phyloP scores from a whole-genome alignment of 371 early-diverging fungal species.

The Mucor plumbeus region DNA sequence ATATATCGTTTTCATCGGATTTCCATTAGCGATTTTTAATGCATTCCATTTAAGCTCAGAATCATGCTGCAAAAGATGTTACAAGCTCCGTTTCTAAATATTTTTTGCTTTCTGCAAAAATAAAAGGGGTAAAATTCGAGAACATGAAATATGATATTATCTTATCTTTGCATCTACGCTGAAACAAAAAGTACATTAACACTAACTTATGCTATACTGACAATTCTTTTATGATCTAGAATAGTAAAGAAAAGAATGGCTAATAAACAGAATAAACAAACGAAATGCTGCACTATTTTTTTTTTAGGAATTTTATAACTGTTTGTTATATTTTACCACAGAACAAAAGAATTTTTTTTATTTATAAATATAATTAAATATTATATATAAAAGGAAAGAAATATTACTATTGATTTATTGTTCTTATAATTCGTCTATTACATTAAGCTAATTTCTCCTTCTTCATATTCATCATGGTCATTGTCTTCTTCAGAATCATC shows the following conservation, averaged over 20 bases:
- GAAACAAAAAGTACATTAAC: neutral
- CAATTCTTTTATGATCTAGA: neutral
- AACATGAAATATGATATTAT: neutral
- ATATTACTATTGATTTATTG: neutral
- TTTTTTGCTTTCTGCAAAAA: neutral
- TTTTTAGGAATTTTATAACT: constrained; percentile 3
- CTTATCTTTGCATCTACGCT: neutral
- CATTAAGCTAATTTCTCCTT: neutral
- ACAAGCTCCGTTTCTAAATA: neutral
- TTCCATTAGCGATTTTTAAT: too few species aligned
- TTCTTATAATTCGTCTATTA: neutral
- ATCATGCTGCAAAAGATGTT: neutral
- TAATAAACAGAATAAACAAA: neutral
- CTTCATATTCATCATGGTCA: neutral
- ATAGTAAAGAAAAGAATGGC: neutral
- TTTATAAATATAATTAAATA: neutral
- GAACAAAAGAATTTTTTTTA: constrained; percentile 4
- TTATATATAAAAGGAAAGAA: constrained; percentile 1
- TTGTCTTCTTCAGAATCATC: neutral
- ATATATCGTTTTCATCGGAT: too few species aligned
- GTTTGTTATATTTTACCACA: neutral
- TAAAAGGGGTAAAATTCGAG: neutral
- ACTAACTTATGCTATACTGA: neutral
- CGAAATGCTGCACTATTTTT: neutral
- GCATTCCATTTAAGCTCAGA: too few species aligned